Conservation (phyloP, 129 eudicot species). For the Erigeron canadensis region DNA sequence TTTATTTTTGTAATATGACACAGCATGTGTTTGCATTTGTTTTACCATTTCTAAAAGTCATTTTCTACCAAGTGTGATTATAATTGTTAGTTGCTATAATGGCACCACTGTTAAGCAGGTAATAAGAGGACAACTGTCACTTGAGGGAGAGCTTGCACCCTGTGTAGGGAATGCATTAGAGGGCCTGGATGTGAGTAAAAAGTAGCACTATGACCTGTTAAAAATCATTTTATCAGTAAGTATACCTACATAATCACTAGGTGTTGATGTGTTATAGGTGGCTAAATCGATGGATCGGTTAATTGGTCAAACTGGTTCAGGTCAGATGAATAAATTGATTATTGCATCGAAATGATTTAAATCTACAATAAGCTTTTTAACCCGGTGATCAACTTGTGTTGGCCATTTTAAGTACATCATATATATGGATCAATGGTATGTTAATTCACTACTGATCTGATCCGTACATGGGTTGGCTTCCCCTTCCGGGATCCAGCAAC, state of each 20-base stretch:
- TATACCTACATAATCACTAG: neutral
- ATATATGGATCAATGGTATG: neutral
- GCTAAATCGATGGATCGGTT: no score
- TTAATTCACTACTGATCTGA: neutral
- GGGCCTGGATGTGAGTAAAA: slow-evolving; percentile 70
- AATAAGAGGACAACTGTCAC: slow-evolving; percentile 63
- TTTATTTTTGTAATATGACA: no score
- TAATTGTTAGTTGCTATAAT: no score
- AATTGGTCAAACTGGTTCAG: no score
- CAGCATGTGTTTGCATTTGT: no score
- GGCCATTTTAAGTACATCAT: neutral
- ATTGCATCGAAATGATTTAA: no score
- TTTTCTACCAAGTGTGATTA: no score
- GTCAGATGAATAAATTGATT: no score
- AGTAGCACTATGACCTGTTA: slow-evolving; percentile 72
- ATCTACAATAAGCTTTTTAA: no score
- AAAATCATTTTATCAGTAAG: slow-evolving; percentile 93
- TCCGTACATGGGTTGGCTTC: no score
- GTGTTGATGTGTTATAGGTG: neutral
- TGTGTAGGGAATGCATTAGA: slow-evolving; percentile 88
- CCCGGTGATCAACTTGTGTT: neutral
- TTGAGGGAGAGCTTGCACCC: slow-evolving; percentile 70
- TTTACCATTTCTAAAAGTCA: no score
- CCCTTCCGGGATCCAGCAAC: no score
- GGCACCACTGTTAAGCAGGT: slow-evolving; percentile 42